Conservation (phyloP, 2,329 filamentous ascomycete genomes). For the Thielaviopsis euricoi region DNA sequence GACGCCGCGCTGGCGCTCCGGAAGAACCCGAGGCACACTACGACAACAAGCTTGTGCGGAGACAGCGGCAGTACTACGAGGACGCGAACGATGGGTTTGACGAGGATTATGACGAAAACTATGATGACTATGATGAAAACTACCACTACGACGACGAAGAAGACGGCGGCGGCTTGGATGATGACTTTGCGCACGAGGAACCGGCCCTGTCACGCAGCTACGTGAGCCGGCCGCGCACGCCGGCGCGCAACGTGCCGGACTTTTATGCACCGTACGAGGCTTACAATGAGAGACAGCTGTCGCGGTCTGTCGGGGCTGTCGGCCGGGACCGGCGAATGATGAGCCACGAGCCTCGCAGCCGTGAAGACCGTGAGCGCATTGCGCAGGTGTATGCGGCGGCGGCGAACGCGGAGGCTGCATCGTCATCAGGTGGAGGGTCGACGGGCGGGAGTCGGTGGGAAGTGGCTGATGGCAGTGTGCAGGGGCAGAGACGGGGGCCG, state of each 20-base stretch:
- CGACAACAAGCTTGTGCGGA: neutral
- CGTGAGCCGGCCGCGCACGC: neutral
- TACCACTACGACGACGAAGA: neutral
- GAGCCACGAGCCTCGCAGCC: neutral
- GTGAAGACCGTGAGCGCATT: neutral
- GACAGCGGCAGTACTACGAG: neutral
- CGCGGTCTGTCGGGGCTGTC: neutral
- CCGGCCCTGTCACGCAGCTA: neutral
- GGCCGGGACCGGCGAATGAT: too few relatives aligned
- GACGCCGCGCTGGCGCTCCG: too few relatives aligned
- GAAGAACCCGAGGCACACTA: neutral
- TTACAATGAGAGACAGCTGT: neutral
- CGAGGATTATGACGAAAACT: too few relatives aligned
- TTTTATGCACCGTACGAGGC: neutral
- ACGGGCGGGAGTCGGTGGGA: too few relatives aligned
- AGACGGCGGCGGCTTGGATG: too few relatives aligned
- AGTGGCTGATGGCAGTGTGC: neutral
- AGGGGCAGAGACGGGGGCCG: neutral
- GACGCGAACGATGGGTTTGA: neutral
- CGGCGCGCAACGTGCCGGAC: neutral
- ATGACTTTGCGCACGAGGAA: neutral
- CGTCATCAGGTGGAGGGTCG: neutral
- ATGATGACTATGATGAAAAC: neutral
- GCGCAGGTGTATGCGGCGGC: neutral
- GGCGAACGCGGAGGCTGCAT: neutral